A percentile compares a stretch with the other conserved stretches of the same genome.
Evolutionary conservation across 2,329 filamentous ascomycete genomes (phyloP).

Genomic region (Diaporthe australafricana): DNA sequence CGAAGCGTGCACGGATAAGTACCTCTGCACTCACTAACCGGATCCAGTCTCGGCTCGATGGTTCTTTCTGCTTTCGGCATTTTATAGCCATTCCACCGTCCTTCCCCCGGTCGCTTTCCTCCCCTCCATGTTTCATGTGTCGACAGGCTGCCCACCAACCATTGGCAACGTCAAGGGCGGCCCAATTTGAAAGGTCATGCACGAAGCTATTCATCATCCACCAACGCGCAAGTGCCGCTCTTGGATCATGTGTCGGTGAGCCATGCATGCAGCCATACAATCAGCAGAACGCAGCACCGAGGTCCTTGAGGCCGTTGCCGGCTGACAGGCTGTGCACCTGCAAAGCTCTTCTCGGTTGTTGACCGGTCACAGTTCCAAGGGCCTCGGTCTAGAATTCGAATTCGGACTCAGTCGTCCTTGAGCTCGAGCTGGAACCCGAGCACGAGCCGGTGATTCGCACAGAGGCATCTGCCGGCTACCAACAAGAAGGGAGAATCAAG

Average conservation of each 20-base stretch:
- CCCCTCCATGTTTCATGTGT: slow-evolving; percentile 28
- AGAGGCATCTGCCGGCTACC: neutral
- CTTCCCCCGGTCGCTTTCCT: neutral
- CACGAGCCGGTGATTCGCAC: neutral
- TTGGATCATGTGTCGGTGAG: slow-evolving; percentile 16
- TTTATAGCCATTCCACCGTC: too few species aligned
- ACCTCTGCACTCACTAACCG: neutral
- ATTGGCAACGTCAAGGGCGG: neutral
- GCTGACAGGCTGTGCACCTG: slow-evolving; percentile 16
- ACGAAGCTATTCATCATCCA: neutral
- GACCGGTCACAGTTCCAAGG: slow-evolving; percentile 9
- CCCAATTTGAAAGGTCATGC: slow-evolving; percentile 26
- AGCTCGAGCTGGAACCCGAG: neutral
- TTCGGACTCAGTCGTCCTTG: neutral
- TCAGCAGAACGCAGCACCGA: neutral
- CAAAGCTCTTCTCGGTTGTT: slow-evolving; percentile 15
- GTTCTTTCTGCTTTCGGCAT: slow-evolving; percentile 22
- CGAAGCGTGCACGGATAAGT: neutral
- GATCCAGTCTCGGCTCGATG: neutral
- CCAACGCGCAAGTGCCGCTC: slow-evolving; percentile 13
- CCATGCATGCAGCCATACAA: neutral
- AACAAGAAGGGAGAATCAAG: slow-evolving; percentile 1
- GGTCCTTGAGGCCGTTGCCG: neutral
- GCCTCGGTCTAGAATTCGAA: slow-evolving; percentile 18
- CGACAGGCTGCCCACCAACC: slow-evolving; percentile 21